Percentiles rank a stretch among this genome's conserved stretches.
Evolutionary conservation across 106 monocot genomes (phyloP).

Genomic region (Allium fistulosum): DNA sequence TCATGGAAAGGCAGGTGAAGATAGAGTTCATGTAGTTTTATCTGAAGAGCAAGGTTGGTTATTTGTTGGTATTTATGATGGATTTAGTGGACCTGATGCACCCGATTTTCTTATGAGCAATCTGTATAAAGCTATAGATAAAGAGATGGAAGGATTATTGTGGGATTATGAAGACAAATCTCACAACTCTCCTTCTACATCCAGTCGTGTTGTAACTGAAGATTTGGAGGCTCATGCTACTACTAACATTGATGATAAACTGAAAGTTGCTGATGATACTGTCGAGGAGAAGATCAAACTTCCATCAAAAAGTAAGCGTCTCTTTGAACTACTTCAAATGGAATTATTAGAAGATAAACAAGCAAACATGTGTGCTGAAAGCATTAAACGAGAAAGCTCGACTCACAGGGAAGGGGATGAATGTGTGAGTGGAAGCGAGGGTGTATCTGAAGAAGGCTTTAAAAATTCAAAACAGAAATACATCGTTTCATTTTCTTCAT

Average conservation of each 20-base stretch:
- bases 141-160: slow-evolving; percentile 85
- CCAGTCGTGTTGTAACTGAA: neutral
- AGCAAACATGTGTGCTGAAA: slow-evolving; percentile 13
- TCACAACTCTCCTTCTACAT: slow-evolving; percentile 15
- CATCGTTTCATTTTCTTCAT: slow-evolving; percentile 32
- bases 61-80: slow-evolving; percentile 96
- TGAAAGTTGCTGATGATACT: slow-evolving; percentile 17
- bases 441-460: slow-evolving; percentile 9
- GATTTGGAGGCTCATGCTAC: slow-evolving; percentile 9
- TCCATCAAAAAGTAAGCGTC: slow-evolving; percentile 54
- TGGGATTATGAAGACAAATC: slow-evolving; percentile 80
- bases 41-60: slow-evolving; percentile 99
- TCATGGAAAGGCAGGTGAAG: slow-evolving; percentile 97
- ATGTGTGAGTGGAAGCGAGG: slow-evolving; percentile 33
- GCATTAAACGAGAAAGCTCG: slow-evolving; percentile 14
- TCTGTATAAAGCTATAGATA: slow-evolving; percentile 89
- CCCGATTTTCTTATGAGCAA: slow-evolving; percentile 95
- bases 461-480: slow-evolving; percentile 13
- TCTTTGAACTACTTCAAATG: slow-evolving; percentile 91
- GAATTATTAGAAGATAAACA: slow-evolving; percentile 55
- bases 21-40: slow-evolving; percentile 92
- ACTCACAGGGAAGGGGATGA: slow-evolving; percentile 14
- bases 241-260: slow-evolving; percentile 4
- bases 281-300: slow-evolving; percentile 14
- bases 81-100: slow-evolving; percentile 93